A percentile compares a stretch with the other conserved stretches of the same genome.
Conservation (phyloP, 352 stramenopile species). For the Lagenidium giganteum region DNA sequence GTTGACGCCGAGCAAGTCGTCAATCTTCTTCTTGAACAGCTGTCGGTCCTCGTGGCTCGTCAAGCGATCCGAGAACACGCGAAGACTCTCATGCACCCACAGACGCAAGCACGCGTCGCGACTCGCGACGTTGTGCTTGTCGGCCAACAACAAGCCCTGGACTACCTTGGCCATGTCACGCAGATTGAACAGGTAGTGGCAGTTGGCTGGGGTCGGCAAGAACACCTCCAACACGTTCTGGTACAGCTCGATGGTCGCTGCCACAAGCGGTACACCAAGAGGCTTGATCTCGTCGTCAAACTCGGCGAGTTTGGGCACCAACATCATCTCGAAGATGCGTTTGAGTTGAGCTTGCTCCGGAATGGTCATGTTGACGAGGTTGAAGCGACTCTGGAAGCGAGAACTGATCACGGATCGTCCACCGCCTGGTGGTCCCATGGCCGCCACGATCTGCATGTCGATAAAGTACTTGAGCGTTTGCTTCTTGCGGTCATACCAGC, state of each 20-base stretch:
- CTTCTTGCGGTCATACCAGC: constrained; percentile 88
- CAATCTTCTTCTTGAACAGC: constrained; percentile 80
- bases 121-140: constrained; percentile 62
- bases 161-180: constrained; percentile 82
- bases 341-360: constrained; percentile 66
- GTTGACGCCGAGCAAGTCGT: constrained; percentile 48
- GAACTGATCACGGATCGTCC: constrained; percentile 79
- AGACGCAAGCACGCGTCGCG: constrained; percentile 60
- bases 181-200: constrained; percentile 83
- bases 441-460: constrained; percentile 82
- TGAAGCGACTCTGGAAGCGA: constrained; percentile 85
- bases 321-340: constrained; percentile 81
- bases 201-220: constrained; percentile 76
- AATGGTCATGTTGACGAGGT: constrained; percentile 85
- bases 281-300: constrained; percentile 83
- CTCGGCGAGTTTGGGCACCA: constrained; percentile 63
- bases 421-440: constrained; percentile 78
- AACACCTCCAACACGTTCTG: constrained; percentile 67
- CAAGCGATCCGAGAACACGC: constrained; percentile 86
- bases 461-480: constrained; percentile 82
- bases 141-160: constrained; percentile 59
- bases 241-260: constrained; percentile 77
- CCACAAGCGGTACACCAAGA: constrained; percentile 45
- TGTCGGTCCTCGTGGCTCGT: constrained; percentile 80
- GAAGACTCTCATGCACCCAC: constrained; percentile 86